A percentile compares a stretch with the other conserved stretches of the same genome.
Conservation (phyloP, 306 rosid genomes). For the Hippophae gyantsensis region DNA sequence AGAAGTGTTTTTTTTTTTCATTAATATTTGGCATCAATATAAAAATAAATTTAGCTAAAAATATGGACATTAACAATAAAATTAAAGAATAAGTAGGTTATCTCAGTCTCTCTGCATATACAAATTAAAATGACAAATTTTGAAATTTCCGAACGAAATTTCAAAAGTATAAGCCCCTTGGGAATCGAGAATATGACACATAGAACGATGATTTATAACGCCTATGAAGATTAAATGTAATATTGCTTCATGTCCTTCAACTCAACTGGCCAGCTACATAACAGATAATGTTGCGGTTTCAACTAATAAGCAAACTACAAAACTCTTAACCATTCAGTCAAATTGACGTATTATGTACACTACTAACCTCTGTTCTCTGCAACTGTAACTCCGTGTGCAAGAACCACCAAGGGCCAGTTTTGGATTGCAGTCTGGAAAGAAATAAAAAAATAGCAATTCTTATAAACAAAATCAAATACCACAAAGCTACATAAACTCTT, state of each 20-base stretch:
- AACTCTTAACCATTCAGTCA: neutral
- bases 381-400: constrained; percentile 36
- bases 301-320: neutral
- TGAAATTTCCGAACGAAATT: too few species aligned
- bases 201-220: too few species aligned
- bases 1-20: too few species aligned
- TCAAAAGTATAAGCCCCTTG: too few species aligned
- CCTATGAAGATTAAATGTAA: too few species aligned
- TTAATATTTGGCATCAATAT: too few species aligned
- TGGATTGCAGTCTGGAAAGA: constrained; percentile 54
- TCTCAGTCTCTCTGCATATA: too few species aligned
- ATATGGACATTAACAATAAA: too few species aligned
- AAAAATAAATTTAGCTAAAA: too few species aligned
- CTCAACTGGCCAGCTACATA: constrained; percentile 19
- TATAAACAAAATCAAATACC: constrained; percentile 1
- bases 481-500: neutral
- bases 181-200: too few species aligned
- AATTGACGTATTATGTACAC: constrained; percentile 12
- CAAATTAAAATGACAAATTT: too few species aligned
- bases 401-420: constrained; percentile 91
- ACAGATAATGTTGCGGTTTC: neutral
- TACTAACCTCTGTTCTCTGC: constrained; percentile 35
- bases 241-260: neutral
- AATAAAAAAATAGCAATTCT: constrained; percentile 1
- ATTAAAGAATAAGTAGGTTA: too few species aligned